Conservation (phyloP, 2,329 filamentous ascomycete genomes). For the Leptographium radiaticola region DNA sequence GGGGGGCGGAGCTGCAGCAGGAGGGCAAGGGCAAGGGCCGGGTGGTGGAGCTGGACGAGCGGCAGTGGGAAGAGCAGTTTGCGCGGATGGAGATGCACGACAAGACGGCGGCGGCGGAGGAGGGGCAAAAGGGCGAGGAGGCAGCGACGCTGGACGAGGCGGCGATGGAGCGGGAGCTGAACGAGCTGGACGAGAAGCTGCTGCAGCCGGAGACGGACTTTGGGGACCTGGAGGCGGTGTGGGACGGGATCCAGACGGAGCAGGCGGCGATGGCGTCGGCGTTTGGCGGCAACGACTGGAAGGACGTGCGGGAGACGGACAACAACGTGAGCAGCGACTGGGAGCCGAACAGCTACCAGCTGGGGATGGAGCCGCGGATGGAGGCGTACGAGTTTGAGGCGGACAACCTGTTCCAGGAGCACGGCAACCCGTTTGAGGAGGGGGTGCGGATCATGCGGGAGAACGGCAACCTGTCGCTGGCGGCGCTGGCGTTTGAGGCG, state of each 20-base stretch:
- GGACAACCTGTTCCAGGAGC: conserved; percentile 76
- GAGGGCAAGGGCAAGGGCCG: conserved; percentile 59
- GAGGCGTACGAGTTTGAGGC: conserved; percentile 92
- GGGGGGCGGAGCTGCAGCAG: conserved; percentile 24
- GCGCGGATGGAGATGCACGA: conserved; percentile 67
- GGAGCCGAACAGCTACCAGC: conserved; percentile 44
- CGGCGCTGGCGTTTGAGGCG: conserved; percentile 88
- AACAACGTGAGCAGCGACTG: conserved; percentile 46
- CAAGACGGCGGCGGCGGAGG: conserved; percentile 41
- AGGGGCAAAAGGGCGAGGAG: conserved; percentile 54
- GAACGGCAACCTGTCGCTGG: conserved; percentile 86
- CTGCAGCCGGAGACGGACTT: conserved; percentile 61
- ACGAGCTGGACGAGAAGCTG: conserved; percentile 61
- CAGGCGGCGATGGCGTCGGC: conserved; percentile 57
- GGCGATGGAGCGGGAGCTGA: conserved; percentile 74
- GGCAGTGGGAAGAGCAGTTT: conserved; percentile 95
- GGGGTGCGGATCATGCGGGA: conserved; percentile 86
- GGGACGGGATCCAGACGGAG: conserved; percentile 71
- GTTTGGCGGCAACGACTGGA: conserved; percentile 54
- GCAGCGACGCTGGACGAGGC: no score
- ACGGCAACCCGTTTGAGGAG: conserved; percentile 80
- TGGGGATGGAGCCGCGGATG: conserved; percentile 59
- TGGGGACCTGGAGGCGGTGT: conserved; percentile 83
- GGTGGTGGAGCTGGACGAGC: conserved; percentile 84
- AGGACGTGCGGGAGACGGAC: conserved; percentile 9